Percentiles rank a stretch among this genome's conserved stretches.
phyloP scores from a whole-genome alignment of 805 yeast species.

The Starmerella vitae region DNA sequence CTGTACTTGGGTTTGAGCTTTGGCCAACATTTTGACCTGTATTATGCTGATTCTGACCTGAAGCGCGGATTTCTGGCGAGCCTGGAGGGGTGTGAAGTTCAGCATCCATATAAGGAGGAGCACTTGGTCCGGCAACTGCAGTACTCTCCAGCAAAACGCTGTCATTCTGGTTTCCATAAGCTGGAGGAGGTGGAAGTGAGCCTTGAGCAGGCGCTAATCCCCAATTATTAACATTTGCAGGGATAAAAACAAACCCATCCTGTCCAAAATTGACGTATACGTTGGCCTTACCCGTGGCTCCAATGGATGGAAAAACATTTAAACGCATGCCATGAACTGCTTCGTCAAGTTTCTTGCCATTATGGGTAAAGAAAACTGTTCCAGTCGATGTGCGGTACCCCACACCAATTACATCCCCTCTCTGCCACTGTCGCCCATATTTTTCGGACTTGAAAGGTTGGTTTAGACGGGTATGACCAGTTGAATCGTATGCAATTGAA shows the following conservation, averaged over 20 bases:
- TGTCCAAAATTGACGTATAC: constrained; percentile 86
- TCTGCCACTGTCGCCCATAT: constrained; percentile 38
- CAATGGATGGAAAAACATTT: constrained; percentile 75
- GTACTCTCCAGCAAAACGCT: constrained; percentile 46
- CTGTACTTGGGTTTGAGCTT: too few relatives aligned
- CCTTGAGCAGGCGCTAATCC: constrained; percentile 89
- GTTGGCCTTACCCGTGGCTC: constrained; percentile 67
- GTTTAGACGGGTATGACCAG: constrained; percentile 65
- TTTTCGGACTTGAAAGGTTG: constrained; percentile 48
- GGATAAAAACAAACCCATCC: constrained; percentile 77
- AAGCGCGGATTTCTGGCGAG: constrained; percentile 8
- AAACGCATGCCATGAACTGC: constrained; percentile 58
- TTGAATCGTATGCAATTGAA: constrained; percentile 78
- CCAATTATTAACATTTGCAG: constrained; percentile 90
- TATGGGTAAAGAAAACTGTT: constrained; percentile 81
- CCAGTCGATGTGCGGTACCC: constrained; percentile 78
- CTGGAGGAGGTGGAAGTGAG: constrained; percentile 82
- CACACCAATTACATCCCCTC: constrained; percentile 86
- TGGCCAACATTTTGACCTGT: too few relatives aligned
- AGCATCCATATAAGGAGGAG: neutral
- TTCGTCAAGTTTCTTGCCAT: constrained; percentile 82
- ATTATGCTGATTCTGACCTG: neutral
- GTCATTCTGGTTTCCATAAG: constrained; percentile 64
- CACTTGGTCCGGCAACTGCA: constrained; percentile 2
- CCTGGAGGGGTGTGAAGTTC: constrained; percentile 14